Base-by-base conservation (phyloP, 352 stramenopile species). In the Pythium biforme region DNA sequence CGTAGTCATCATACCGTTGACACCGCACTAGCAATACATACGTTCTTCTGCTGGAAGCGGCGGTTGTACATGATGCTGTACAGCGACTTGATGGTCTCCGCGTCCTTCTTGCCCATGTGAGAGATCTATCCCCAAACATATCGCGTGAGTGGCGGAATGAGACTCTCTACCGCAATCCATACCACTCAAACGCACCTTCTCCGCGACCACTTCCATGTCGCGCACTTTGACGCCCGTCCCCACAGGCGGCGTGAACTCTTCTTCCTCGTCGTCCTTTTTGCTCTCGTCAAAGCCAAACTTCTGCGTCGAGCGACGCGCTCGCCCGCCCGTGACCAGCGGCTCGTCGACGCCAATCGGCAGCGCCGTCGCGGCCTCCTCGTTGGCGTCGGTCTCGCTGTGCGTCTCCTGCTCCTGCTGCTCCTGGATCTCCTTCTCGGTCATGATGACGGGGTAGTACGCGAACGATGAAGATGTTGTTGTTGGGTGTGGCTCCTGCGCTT, bases 11-110 rank as follows among this genome's bases (percentile, higher is more conserved):
- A 20, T 8, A 20, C 2, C 17, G 37, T 19, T 43, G 37, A 12
- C 2, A 14, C 1, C 31, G 37, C 37, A 11, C n/a, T 10, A 17
- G 11, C n/a, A n/a, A 1, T 20, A 75, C 79, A 51, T 73, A 92
- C 85, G 53, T 92, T 90, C 52, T 88, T 88, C 56, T 80, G 71
- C 76, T 91, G 82, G 70, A 88, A 94, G 23, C 85, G 85, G 29
- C 85, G 81, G 20, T 70, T 67, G 61, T 85, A 94, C 79, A 94
- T 89, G 62, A 90, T 75, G 51, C 55, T 79, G 68, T 94, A 94
- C n/a, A 94, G 79, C 62, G 82, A 76, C 64, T 89, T 90, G 62
- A 89, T 68, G 60, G 79, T 79, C 49, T 94, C 85, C 4, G 59
- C 62, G 33, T 94, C 68, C 62, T 89, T 88, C 71, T 94, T 94